phyloP scores from a whole-genome alignment of 2,329 filamentous ascomycete species.

The Pseudogymnoascus sp. region DNA sequence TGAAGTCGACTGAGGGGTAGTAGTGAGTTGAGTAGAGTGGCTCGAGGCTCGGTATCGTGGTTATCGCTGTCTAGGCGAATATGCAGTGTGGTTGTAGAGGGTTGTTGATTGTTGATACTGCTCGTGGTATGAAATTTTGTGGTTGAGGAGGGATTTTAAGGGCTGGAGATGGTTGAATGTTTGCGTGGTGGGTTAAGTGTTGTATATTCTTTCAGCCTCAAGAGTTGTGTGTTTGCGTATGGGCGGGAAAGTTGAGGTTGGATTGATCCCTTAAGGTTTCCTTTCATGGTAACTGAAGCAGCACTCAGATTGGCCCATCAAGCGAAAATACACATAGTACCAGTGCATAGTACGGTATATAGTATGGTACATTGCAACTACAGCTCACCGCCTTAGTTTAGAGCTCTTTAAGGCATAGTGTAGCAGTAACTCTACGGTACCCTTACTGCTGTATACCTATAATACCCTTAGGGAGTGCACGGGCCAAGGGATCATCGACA shows the following conservation, averaged over 20 bases:
- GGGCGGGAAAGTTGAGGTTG: conserved; percentile 1
- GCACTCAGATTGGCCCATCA: not conserved
- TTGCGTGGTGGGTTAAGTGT: not conserved
- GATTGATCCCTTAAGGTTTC: conserved; percentile 9
- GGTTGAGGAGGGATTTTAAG: not conserved
- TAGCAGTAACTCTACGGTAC: not conserved
- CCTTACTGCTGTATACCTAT: not conserved
- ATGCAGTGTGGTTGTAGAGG: not conserved
- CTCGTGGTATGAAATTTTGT: not conserved
- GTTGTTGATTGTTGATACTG: conserved; percentile 7
- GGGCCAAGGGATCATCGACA: not conserved
- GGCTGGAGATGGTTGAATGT: not conserved
- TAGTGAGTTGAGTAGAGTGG: not conserved
- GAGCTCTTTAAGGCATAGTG: not conserved
- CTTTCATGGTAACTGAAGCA: not conserved
- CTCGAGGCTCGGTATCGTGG: conserved; percentile 6
- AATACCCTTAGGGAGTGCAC: not conserved
- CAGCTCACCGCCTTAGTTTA: not conserved
- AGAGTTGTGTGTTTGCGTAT: conserved; percentile 9
- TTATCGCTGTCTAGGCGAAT: not conserved
- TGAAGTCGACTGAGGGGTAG: conserved; percentile 10
- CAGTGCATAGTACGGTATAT: not conserved
- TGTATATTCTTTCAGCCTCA: not conserved
- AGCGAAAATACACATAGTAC: not conserved
- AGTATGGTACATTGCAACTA: not conserved